These are phyloP conservation scores for Pythium folliculosum DNA, from an alignment of 352 stramenopile species.

Conservation along the genomic window DNA sequence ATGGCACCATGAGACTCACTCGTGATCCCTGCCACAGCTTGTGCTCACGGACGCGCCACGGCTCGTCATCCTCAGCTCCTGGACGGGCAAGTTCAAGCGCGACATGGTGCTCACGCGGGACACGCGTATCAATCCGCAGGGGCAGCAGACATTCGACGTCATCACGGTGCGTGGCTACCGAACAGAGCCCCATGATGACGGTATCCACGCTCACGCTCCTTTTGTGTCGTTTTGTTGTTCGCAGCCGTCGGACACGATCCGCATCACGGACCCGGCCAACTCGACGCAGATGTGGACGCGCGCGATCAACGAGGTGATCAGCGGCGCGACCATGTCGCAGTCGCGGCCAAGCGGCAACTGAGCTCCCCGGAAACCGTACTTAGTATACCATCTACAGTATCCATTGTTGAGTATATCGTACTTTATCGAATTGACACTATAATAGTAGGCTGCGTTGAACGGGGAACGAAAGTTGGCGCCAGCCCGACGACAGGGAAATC, in stretches of 20 bases:
- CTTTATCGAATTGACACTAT: constrained; percentile 18
- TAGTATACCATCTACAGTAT: not conserved
- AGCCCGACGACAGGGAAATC: not conserved
- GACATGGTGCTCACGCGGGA: constrained; percentile 63
- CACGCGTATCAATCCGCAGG: constrained; percentile 71
- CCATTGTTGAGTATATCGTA: constrained; percentile 15
- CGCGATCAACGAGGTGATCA: constrained; percentile 44
- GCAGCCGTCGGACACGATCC: constrained; percentile 59
- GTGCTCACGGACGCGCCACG: constrained; percentile 73
- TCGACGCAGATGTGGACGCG: constrained; percentile 64
- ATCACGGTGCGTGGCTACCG: constrained; percentile 50
- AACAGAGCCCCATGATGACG: not conserved
- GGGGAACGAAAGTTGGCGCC: not conserved
- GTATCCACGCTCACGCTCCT: not conserved
- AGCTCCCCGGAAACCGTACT: not conserved
- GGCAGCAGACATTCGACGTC: constrained; percentile 76
- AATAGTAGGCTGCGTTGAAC: not conserved
- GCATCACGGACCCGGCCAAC: constrained; percentile 60
- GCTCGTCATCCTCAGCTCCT: constrained; percentile 68
- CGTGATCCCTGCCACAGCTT: constrained; percentile 26
- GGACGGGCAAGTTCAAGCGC: constrained; percentile 71
- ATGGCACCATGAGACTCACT: no score
- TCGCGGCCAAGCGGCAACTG: constrained; percentile 10
- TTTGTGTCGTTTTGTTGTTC: not conserved
- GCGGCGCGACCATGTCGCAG: constrained; percentile 22